Percentiles rank a stretch among this genome's conserved stretches.
Evolutionary conservation across 1,284 basidiomycete genomes (phyloP).

Genomic region (Ceratobasidium sp.): DNA sequence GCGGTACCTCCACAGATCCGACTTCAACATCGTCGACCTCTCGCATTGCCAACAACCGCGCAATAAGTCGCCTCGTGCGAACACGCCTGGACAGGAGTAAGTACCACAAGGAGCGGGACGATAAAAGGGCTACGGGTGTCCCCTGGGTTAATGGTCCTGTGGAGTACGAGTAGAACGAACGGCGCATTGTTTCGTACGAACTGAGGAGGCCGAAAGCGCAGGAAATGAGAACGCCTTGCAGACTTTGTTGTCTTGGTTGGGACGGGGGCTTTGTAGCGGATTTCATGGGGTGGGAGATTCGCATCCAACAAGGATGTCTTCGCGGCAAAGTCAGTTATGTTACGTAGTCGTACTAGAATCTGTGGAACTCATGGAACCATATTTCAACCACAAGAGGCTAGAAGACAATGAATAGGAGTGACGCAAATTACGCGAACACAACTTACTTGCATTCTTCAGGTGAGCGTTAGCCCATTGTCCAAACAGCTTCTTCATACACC

Average conservation of each 20-base stretch:
- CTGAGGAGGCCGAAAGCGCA: constrained; percentile 56
- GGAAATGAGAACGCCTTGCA: neutral
- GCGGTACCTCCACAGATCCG: constrained; percentile 72
- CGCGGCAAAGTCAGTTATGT: constrained; percentile 75
- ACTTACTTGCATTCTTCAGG: constrained; percentile 57
- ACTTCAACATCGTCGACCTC: constrained; percentile 73
- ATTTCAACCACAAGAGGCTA: constrained; percentile 84
- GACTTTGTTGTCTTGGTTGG: constrained; percentile 6
- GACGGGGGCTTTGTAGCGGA: constrained; percentile 67
- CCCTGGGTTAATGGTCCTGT: constrained; percentile 4
- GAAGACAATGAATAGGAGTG: constrained; percentile 43
- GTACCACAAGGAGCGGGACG: constrained; percentile 80
- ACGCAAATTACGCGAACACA: neutral
- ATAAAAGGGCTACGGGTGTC: constrained; percentile 66
- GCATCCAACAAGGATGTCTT: constrained; percentile 80
- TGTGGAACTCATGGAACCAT: constrained; percentile 82
- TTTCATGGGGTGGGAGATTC: constrained; percentile 74
- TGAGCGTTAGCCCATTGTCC: constrained; percentile 78
- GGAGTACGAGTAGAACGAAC: constrained; percentile 48
- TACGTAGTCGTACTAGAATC: constrained; percentile 79
- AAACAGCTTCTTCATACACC: constrained; percentile 78
- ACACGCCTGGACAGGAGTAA: constrained; percentile 75
- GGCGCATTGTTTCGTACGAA: constrained; percentile 25
- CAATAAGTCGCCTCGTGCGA: constrained; percentile 74
- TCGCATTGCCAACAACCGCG: constrained; percentile 75